These are phyloP conservation scores for Penicillium robsamsonii DNA, from an alignment of 495 filamentous ascomycete species.

Conservation along the genomic window DNA sequence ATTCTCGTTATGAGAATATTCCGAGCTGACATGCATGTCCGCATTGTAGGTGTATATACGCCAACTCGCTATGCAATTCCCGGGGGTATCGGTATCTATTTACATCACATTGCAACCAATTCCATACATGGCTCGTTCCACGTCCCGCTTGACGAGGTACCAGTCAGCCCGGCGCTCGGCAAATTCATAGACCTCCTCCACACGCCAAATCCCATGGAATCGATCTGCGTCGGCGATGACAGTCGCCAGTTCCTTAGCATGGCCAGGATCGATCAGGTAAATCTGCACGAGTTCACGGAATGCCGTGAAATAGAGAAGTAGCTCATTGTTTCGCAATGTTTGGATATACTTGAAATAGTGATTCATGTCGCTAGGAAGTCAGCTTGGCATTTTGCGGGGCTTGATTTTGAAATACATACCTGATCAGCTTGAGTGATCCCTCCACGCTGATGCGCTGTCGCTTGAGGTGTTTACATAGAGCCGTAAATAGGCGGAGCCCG, in stretches of 20 bases:
- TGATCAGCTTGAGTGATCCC: constrained; percentile 88
- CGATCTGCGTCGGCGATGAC: constrained; percentile 91
- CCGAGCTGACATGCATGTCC: neutral
- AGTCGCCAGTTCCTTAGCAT: constrained; percentile 92
- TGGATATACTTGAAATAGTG: constrained; percentile 83
- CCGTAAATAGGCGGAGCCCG: constrained; percentile 83
- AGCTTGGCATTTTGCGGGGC: constrained; percentile 5
- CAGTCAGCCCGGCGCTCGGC: constrained; percentile 92
- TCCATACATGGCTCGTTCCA: constrained; percentile 98
- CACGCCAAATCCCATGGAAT: constrained; percentile 87
- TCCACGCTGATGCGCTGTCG: constrained; percentile 87
- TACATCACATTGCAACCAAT: constrained; percentile 87
- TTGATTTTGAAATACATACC: constrained; percentile 39
- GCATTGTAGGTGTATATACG: constrained; percentile 18
- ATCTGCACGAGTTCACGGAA: constrained; percentile 92
- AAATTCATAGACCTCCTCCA: constrained; percentile 97
- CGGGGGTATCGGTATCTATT: constrained; percentile 26
- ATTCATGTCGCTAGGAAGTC: constrained; percentile 74
- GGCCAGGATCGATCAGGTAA: constrained; percentile 81
- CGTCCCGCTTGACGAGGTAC: constrained; percentile 79
- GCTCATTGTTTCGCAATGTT: constrained; percentile 74
- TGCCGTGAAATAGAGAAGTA: constrained; percentile 86
- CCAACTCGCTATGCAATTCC: constrained; percentile 25
- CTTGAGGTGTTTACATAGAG: constrained; percentile 95
- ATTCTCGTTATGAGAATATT: neutral